Conservation (phyloP, 2,329 filamentous ascomycete genomes). For the Aspergillus sp. region DNA sequence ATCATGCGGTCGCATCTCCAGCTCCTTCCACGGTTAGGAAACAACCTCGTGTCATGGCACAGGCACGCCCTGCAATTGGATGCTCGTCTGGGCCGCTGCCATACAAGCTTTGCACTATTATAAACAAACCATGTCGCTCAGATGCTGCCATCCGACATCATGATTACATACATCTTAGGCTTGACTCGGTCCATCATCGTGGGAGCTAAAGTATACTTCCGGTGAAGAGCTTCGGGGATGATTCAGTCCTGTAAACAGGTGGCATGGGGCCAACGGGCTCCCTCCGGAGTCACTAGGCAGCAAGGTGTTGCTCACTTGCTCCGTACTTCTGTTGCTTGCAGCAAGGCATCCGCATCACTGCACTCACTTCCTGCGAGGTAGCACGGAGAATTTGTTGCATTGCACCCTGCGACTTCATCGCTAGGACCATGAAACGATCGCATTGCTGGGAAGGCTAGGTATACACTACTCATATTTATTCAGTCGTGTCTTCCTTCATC, state of each 20-base stretch:
- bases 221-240: too few relatives aligned
- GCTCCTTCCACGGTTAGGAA: constrained; percentile 3
- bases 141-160: background rate
- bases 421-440: background rate
- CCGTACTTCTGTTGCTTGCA: background rate
- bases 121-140: background rate
- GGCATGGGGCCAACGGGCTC: background rate
- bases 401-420: background rate
- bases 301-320: background rate
- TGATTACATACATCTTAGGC: background rate
- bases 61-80: constrained; percentile 8
- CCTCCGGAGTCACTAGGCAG: background rate
- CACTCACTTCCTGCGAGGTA: background rate
- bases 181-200: too few relatives aligned
- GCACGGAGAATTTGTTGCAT: background rate
- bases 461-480: background rate
- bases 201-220: too few relatives aligned
- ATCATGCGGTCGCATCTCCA: constrained; percentile 1
- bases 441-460: background rate
- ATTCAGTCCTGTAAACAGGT: background rate
- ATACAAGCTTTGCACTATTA: constrained; percentile 7
- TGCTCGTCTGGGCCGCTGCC: background rate
- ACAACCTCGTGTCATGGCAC: constrained; percentile 7
- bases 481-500: background rate
- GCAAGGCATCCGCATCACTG: background rate